These are phyloP conservation scores for Clausena lansium DNA, from an alignment of 345 rosid genomes.

Conservation along the genomic window DNA sequence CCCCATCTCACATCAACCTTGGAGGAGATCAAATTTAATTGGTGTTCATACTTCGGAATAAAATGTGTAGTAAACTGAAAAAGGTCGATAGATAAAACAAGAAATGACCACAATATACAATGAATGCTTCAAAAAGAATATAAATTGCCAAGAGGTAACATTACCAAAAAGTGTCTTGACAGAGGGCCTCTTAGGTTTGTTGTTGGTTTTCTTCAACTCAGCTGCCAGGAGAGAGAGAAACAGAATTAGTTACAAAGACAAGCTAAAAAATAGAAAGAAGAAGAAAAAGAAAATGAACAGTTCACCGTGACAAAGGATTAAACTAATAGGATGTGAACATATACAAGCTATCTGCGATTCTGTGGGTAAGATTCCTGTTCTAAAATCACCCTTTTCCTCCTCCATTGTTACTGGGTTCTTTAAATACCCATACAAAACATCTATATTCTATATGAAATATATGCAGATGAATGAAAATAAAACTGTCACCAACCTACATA, in stretches of 20 bases:
- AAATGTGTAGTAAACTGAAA: not conserved
- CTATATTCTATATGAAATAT: not conserved
- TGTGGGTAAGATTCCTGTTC: not conserved
- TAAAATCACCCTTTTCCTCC: not conserved
- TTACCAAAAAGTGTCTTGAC: slow-evolving; percentile 81
- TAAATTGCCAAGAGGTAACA: not conserved
- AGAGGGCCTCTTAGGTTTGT: slow-evolving; percentile 65
- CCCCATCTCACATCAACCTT: not conserved
- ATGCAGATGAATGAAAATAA: not conserved
- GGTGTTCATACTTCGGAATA: not conserved
- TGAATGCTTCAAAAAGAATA: not conserved
- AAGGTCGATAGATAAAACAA: not conserved
- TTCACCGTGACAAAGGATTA: not conserved
- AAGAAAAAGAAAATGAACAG: not conserved
- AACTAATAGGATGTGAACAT: not conserved
- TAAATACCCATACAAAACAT: not conserved
- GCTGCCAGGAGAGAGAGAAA: slow-evolving; percentile 35
- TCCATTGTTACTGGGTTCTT: not conserved
- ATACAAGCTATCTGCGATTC: not conserved
- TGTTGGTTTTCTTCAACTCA: slow-evolving; percentile 62
- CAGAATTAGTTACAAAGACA: slow-evolving; percentile 1
- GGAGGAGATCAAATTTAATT: not conserved
- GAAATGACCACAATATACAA: not conserved
- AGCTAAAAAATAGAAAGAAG: too few species aligned
- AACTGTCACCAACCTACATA: not conserved